phyloP scores from a whole-genome alignment of 257 asterid genomes.

The Plectranthus barbatus region DNA sequence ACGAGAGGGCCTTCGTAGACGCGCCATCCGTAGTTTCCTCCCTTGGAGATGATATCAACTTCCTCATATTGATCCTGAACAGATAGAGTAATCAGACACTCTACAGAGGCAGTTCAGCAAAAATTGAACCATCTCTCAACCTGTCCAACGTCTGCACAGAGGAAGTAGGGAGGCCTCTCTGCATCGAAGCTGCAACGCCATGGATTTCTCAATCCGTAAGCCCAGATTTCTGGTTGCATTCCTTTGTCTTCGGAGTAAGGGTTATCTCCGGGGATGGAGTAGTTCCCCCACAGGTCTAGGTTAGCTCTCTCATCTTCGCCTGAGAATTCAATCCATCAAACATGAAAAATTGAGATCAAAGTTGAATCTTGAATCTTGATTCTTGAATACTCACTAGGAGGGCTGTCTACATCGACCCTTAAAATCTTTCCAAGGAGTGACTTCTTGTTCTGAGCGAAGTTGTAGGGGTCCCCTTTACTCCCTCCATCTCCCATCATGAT shows the following conservation, averaged over 20 bases:
- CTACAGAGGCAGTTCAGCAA: not conserved
- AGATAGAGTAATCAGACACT: not conserved
- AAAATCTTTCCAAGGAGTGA: slow-evolving; percentile 81
- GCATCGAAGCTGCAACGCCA: slow-evolving; percentile 97
- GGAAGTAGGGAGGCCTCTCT: slow-evolving; percentile 78
- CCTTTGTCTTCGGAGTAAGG: slow-evolving; percentile 55
- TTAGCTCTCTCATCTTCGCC: slow-evolving; percentile 50
- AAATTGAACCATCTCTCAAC: slow-evolving; percentile 24
- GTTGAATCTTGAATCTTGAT: not conserved
- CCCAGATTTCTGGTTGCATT: slow-evolving; percentile 72
- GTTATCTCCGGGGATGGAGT: slow-evolving; percentile 66
- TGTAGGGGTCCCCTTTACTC: slow-evolving; percentile 65
- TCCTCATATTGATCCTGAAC: slow-evolving; percentile 76
- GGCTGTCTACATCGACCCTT: slow-evolving; percentile 66
- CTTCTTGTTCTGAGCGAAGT: slow-evolving; percentile 82
- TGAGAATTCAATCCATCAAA: slow-evolving; percentile 13
- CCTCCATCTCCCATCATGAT: slow-evolving; percentile 92
- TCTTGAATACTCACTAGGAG: slow-evolving; percentile 52
- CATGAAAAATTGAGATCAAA: not conserved
- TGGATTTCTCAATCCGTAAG: slow-evolving; percentile 72
- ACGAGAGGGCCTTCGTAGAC: slow-evolving; percentile 64
- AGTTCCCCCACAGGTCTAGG: slow-evolving; percentile 76
- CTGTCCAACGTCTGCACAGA: slow-evolving; percentile 82
- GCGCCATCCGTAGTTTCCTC: slow-evolving; percentile 95
- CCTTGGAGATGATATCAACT: slow-evolving; percentile 74